phyloP scores from a whole-genome alignment of 2,329 filamentous ascomycete genomes.

The Verticillium alfalfae region DNA sequence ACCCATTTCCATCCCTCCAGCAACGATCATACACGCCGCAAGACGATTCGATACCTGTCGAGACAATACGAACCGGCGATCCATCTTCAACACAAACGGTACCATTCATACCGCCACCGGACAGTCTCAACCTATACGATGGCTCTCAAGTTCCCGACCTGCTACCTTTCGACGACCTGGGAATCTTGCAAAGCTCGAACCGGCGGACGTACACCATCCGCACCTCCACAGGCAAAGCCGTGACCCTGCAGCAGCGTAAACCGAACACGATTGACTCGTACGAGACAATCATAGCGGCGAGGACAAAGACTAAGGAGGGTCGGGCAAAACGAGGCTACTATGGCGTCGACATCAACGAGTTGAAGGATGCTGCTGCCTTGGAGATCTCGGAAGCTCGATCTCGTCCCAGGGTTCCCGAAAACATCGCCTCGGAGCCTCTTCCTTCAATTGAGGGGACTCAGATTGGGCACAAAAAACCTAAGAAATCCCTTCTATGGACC shows the following conservation, averaged over 20 bases:
- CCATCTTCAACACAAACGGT: neutral
- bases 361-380: slow-evolving; percentile 66
- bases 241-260: slow-evolving; percentile 51
- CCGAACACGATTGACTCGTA: slow-evolving; percentile 45
- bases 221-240: slow-evolving; percentile 53
- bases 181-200: slow-evolving; percentile 16
- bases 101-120: neutral
- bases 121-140: neutral
- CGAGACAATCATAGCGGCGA: slow-evolving; percentile 61
- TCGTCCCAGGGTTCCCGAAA: slow-evolving; percentile 8
- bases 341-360: slow-evolving; percentile 81
- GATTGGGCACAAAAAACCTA: slow-evolving; percentile 30
- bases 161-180: slow-evolving; percentile 20
- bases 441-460: slow-evolving; percentile 34
- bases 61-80: neutral
- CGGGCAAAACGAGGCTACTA: slow-evolving; percentile 76
- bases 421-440: slow-evolving; percentile 24
- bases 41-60: neutral
- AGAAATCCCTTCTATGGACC: slow-evolving; percentile 72
- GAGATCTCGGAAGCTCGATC: slow-evolving; percentile 39
- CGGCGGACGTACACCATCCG: slow-evolving; percentile 32
- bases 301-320: slow-evolving; percentile 62
- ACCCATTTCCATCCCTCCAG: neutral
- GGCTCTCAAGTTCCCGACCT: slow-evolving; percentile 5
- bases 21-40: neutral